phyloP scores from a whole-genome alignment of 345 rosid species.

The Reutealis trisperma region DNA sequence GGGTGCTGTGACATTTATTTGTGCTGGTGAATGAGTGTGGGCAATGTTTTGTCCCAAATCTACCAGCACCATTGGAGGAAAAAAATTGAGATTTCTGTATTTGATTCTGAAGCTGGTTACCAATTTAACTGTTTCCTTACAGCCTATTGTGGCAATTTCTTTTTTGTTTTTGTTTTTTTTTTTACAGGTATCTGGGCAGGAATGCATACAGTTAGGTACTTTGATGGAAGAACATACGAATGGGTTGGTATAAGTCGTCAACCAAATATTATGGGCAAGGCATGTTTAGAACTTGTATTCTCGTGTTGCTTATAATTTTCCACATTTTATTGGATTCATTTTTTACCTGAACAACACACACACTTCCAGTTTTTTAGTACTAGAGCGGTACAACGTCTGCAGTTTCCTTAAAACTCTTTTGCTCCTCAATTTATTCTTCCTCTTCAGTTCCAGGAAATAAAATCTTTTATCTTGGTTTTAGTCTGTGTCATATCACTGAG shows the following conservation, averaged over 20 bases:
- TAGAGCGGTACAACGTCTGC: too few species aligned
- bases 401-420: too few species aligned
- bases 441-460: not conserved
- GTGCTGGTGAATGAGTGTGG: not conserved
- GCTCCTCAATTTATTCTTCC: not conserved
- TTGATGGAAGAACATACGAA: conserved; percentile 95
- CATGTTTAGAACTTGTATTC: conserved; percentile 21
- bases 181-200: conserved; percentile 95
- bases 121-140: not conserved
- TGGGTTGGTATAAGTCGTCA: conserved; percentile 99
- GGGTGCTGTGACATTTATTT: not conserved
- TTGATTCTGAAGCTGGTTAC: not conserved
- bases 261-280: conserved; percentile 89
- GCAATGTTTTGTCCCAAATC: not conserved
- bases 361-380: not conserved
- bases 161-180: too few species aligned
- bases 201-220: conserved; percentile 90
- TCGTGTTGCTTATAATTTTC: not conserved
- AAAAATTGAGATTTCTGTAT: not conserved
- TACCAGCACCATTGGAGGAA: not conserved
- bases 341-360: not conserved
- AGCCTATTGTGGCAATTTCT: not conserved
- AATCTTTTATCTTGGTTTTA: not conserved
- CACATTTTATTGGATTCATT: not conserved
- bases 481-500: not conserved